Percentiles rank a stretch among this genome's conserved stretches.
These are phyloP conservation scores for Suillus fuscotomentosus DNA, from an alignment of 768 basidiomycete species.

Conservation along the genomic window DNA sequence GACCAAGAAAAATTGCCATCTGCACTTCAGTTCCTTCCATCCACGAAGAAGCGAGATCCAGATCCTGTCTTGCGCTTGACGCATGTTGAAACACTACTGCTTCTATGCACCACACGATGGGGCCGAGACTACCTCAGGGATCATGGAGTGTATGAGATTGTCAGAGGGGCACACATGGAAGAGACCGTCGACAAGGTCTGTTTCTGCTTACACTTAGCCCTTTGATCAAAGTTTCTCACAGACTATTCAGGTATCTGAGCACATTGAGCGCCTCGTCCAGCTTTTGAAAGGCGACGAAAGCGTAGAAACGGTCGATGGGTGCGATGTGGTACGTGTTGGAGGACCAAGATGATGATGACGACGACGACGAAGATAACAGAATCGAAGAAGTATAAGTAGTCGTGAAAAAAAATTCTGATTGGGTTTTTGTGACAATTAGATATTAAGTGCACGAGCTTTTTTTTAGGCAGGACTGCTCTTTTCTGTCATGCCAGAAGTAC, in stretches of 20 bases:
- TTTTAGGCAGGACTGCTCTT: not conserved
- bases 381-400: constrained; percentile 69
- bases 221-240: not conserved
- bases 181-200: constrained; percentile 79
- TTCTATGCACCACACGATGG: constrained; percentile 87
- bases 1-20: constrained; percentile 86
- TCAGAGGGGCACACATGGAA: constrained; percentile 72
- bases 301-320: constrained; percentile 42
- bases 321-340: constrained; percentile 21
- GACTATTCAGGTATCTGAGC: constrained; percentile 67
- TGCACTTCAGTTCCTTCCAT: constrained; percentile 84
- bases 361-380: constrained; percentile 69
- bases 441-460: not conserved
- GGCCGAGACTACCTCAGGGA: constrained; percentile 79
- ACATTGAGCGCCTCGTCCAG: constrained; percentile 85
- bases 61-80: constrained; percentile 76
- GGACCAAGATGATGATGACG: constrained; percentile 31
- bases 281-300: constrained; percentile 82
- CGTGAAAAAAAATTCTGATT: not conserved
- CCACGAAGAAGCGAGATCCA: constrained; percentile 78
- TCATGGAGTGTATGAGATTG: constrained; percentile 84
- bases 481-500: not conserved
- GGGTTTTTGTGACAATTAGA: not conserved
- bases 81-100: constrained; percentile 84
- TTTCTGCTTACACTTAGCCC: constrained; percentile 2